Evolutionary conservation across 179 eudicot genomes (phyloP).

Genomic region (Amaranthus tricolor): DNA sequence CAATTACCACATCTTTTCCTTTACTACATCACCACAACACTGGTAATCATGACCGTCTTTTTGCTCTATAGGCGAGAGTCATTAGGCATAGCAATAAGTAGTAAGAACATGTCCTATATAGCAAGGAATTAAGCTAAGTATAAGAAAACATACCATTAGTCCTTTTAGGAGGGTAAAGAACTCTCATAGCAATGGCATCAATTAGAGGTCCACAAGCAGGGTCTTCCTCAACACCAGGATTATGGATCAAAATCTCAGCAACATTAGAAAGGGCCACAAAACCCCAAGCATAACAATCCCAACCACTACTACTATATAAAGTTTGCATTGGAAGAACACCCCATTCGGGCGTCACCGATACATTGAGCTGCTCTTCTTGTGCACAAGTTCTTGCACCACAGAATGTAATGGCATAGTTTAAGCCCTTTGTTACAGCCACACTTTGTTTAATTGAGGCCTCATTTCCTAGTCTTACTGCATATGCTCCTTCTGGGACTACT

Average conservation of each 20-base stretch:
- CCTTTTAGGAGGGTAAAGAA: slow-evolving; percentile 52
- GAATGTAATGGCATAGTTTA: slow-evolving; percentile 78
- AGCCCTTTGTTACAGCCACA: slow-evolving; percentile 55
- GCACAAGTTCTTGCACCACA: slow-evolving; percentile 91
- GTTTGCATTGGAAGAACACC: slow-evolving; percentile 92
- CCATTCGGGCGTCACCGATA: slow-evolving; percentile 68
- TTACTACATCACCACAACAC: background rate
- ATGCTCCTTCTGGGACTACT: slow-evolving; percentile 86
- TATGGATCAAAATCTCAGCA: slow-evolving; percentile 61
- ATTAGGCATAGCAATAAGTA: too few species aligned
- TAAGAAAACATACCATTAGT: slow-evolving; percentile 43
- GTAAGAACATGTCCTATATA: background rate
- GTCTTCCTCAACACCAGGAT: slow-evolving; percentile 81
- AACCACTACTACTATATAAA: slow-evolving; percentile 79
- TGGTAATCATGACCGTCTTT: background rate
- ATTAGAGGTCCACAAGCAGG: slow-evolving; percentile 92
- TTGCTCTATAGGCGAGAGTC: background rate
- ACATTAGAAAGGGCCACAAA: slow-evolving; percentile 46
- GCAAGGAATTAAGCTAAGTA: background rate
- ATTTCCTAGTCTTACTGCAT: slow-evolving; percentile 85
- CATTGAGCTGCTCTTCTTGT: slow-evolving; percentile 71
- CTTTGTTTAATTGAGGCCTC: slow-evolving; percentile 82
- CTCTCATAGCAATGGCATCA: slow-evolving; percentile 69
- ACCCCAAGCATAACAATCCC: slow-evolving; percentile 94
- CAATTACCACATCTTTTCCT: background rate